Conservation (phyloP, 805 yeast genomes). For the Metschnikowia rubicola region DNA sequence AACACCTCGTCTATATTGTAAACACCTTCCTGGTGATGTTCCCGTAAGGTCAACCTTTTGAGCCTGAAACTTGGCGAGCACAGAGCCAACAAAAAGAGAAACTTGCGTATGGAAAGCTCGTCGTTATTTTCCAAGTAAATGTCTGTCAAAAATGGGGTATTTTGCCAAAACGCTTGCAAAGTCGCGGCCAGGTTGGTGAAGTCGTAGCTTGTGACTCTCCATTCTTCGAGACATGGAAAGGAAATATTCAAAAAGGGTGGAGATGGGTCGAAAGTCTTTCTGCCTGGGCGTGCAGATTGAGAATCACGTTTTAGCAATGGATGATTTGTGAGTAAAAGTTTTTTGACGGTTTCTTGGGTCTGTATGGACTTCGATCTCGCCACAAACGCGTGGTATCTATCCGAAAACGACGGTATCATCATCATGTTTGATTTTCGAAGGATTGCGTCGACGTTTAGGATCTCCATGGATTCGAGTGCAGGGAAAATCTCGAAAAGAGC, state of each 20-base stretch:
- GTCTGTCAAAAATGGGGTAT: not conserved
- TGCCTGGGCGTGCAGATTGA: constrained; percentile 8
- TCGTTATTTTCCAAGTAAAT: constrained; percentile 34
- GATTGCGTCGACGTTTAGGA: constrained; percentile 20
- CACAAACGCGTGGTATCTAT: constrained; percentile 11
- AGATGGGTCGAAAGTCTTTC: constrained; percentile 22
- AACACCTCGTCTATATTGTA: constrained; percentile 27
- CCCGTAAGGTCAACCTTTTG: constrained; percentile 29
- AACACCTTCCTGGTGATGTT: constrained; percentile 19
- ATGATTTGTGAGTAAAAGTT: constrained; percentile 26
- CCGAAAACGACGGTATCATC: constrained; percentile 17
- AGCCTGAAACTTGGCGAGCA: constrained; percentile 28
- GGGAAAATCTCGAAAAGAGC: constrained; percentile 25
- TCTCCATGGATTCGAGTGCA: constrained; percentile 22
- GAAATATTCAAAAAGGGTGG: constrained; percentile 22
- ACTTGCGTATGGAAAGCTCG: constrained; percentile 24
- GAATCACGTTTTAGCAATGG: constrained; percentile 20
- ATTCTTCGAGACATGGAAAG: constrained; percentile 24
- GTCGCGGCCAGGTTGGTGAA: constrained; percentile 21
- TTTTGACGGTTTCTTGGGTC: constrained; percentile 12
- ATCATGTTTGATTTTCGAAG: constrained; percentile 18
- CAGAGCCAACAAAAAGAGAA: constrained; percentile 28
- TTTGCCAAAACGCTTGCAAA: not conserved
- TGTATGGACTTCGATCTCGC: not conserved
- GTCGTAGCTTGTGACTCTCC: constrained; percentile 32